Evolutionary conservation across 2,329 filamentous ascomycete species (phyloP).

Genomic region (Alternaria tenuissima): DNA sequence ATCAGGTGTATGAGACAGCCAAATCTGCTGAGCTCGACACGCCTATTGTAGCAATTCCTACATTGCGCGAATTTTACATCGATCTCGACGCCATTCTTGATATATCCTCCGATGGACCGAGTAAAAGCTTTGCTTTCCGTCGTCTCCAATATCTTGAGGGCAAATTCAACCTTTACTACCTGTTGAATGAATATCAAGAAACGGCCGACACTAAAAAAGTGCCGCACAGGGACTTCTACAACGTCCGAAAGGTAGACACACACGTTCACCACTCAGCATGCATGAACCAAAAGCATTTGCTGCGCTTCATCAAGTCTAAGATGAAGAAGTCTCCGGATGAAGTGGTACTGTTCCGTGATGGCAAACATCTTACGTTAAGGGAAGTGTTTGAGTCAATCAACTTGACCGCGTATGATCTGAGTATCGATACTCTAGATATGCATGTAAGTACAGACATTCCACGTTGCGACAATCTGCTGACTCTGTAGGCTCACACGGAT

Average conservation of each 20-base stretch:
- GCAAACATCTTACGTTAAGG: constrained; percentile 85
- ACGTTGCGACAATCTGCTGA: constrained; percentile 16
- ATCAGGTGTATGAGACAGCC: constrained; percentile 84
- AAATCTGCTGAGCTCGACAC: constrained; percentile 68
- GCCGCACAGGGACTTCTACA: constrained; percentile 98
- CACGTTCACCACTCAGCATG: constrained; percentile 99
- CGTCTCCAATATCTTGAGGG: constrained; percentile 94
- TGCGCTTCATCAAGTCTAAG: constrained; percentile 99
- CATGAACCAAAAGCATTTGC: constrained; percentile 99
- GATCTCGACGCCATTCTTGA: constrained; percentile 86
- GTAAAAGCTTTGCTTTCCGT: constrained; percentile 96
- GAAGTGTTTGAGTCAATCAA: constrained; percentile 99
- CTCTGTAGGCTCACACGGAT: constrained; percentile 82
- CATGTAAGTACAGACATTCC: constrained; percentile 68
- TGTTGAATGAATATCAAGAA: constrained; percentile 97
- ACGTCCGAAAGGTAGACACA: constrained; percentile 97
- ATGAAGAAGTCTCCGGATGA: constrained; percentile 99
- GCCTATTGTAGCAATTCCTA: constrained; percentile 85
- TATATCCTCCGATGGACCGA: constrained; percentile 93
- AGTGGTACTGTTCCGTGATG: constrained; percentile 89
- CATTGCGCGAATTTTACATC: constrained; percentile 93
- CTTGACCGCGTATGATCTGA: constrained; percentile 94
- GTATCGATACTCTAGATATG: constrained; percentile 99
- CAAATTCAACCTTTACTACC: constrained; percentile 92
- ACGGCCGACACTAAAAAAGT: constrained; percentile 98